Percentiles rank a stretch among this genome's conserved stretches.
These are phyloP conservation scores for Aegilops tauschii DNA, from an alignment of 176 grass and related monocot species.

Conservation along the genomic window DNA sequence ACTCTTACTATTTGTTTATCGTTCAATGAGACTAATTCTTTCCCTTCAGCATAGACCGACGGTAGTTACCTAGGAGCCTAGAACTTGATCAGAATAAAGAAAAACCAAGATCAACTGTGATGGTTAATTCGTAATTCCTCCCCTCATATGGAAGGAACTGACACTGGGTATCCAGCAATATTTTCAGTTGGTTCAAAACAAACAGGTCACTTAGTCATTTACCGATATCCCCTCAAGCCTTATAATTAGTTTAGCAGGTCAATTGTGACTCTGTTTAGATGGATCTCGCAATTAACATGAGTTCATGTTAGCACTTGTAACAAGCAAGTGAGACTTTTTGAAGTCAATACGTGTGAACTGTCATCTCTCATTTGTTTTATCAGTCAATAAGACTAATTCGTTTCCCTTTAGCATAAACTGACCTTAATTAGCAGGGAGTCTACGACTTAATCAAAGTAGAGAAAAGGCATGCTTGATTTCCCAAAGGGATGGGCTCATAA, in stretches of 20 bases:
- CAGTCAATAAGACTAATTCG: background rate
- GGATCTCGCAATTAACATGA: background rate
- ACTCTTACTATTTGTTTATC: no score
- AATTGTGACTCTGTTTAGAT: background rate
- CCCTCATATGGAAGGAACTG: background rate
- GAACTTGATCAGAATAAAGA: background rate
- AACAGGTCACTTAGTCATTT: background rate
- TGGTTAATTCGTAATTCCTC: background rate
- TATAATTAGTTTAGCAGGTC: constrained; percentile 3
- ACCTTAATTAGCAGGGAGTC: background rate
- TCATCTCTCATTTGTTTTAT: background rate
- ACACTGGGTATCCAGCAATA: background rate
- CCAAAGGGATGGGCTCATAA: no score
- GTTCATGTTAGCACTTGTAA: background rate
- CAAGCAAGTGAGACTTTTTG: background rate
- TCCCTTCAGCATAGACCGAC: no score
- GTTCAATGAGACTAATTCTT: no score
- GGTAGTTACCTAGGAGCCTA: background rate
- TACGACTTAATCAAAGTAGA: background rate
- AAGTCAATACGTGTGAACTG: background rate
- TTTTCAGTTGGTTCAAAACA: background rate
- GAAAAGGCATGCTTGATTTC: background rate
- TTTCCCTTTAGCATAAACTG: background rate
- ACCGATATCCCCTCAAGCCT: background rate
- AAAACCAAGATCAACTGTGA: background rate